A percentile compares a stretch with the other conserved stretches of the same genome.
phyloP scores from a whole-genome alignment of 257 asterid species.

The Penstemon barbatus region DNA sequence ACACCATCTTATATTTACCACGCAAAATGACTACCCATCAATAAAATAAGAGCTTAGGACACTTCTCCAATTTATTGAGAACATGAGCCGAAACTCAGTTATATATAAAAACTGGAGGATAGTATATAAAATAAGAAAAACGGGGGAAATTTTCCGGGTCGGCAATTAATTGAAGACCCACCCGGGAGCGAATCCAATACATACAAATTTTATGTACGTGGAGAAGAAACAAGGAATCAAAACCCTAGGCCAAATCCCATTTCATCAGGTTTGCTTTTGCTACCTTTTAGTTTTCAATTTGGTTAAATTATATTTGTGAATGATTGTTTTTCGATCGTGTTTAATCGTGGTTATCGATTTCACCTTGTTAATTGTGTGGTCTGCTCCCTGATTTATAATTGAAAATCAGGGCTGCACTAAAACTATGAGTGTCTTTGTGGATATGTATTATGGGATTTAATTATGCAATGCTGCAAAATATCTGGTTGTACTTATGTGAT shows the following conservation, averaged over 20 bases:
- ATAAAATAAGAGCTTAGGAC: slow-evolving; percentile 10
- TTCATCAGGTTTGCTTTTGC: slow-evolving; percentile 36
- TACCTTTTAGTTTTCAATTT: slow-evolving; percentile 19
- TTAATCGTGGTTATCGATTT: slow-evolving; percentile 19
- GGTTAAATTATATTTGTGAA: slow-evolving; percentile 14
- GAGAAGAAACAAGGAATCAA: slow-evolving; percentile 32
- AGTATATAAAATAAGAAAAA: slow-evolving; percentile 6
- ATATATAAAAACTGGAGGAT: slow-evolving; percentile 1
- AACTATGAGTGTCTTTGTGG: slow-evolving; percentile 16
- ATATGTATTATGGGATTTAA: slow-evolving; percentile 16
- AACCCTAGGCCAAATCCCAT: slow-evolving; percentile 39
- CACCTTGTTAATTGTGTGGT: not conserved
- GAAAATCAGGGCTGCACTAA: slow-evolving; percentile 26
- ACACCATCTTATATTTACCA: not conserved
- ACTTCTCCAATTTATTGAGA: slow-evolving; percentile 13
- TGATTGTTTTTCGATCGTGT: not conserved
- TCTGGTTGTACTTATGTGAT: slow-evolving; percentile 10
- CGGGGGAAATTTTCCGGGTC: slow-evolving; percentile 1
- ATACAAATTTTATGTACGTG: slow-evolving; percentile 19
- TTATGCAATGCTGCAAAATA: not conserved
- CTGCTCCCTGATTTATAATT: slow-evolving; percentile 3
- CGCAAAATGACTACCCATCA: not conserved
- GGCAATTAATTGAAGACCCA: slow-evolving; percentile 28
- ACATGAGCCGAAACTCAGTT: not conserved
- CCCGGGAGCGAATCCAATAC: slow-evolving; percentile 13